These are phyloP conservation scores for Arthrobotrys megalospora DNA, from an alignment of 2,329 filamentous ascomycete genomes.

Conservation along the genomic window DNA sequence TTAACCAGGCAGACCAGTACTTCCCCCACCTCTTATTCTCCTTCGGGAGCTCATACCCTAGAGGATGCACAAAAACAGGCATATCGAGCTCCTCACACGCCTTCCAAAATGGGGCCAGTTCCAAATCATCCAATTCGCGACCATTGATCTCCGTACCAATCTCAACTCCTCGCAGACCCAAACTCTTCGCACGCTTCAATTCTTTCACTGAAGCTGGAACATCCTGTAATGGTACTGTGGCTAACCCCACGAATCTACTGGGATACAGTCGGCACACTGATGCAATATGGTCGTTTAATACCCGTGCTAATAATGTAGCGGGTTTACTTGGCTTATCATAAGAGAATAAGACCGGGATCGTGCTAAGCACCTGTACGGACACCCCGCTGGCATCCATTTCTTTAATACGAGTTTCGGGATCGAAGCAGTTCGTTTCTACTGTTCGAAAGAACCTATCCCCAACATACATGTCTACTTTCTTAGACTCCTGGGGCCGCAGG, in stretches of 20 bases:
- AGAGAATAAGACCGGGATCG: constrained; percentile 67
- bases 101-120: constrained; percentile 65
- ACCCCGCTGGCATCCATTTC: constrained; percentile 67
- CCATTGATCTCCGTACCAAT: constrained; percentile 66
- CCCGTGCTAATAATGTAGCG: constrained; percentile 64
- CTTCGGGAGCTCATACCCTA: constrained; percentile 66
- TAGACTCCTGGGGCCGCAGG: constrained; percentile 63
- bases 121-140: constrained; percentile 65
- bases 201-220: constrained; percentile 65
- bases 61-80: constrained; percentile 66
- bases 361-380: constrained; percentile 67
- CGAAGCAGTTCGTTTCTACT: constrained; percentile 66
- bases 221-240: constrained; percentile 66
- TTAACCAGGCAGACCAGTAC: constrained; percentile 67
- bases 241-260: constrained; percentile 66
- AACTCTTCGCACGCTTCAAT: constrained; percentile 63
- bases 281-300: constrained; percentile 66
- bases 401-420: constrained; percentile 63
- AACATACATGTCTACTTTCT: constrained; percentile 67
- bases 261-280: constrained; percentile 63
- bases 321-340: constrained; percentile 66
- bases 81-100: constrained; percentile 66
- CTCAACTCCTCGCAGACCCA: constrained; percentile 66
- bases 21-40: constrained; percentile 66
- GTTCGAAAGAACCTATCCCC: constrained; percentile 66